Percentiles rank a stretch among this genome's conserved stretches.
Evolutionary conservation across 768 basidiomycete genomes (phyloP).

Genomic region (Russula brevipes): DNA sequence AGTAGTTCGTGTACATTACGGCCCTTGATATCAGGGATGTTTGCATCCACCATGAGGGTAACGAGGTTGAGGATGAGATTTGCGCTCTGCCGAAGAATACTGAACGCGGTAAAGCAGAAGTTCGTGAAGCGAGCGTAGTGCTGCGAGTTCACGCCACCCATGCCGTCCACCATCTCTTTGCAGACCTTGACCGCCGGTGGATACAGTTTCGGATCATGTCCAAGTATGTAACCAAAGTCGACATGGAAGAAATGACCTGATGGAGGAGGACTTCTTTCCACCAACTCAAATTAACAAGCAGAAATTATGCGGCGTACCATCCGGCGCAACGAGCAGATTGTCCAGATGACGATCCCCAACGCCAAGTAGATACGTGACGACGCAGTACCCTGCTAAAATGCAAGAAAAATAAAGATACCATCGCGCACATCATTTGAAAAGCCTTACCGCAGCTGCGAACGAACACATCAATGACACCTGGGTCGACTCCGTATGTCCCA

Average conservation of each 20-base stretch:
- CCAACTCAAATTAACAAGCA: background rate
- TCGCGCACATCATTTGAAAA: background rate
- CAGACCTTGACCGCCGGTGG: constrained; percentile 98
- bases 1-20: constrained; percentile 84
- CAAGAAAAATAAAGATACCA: background rate
- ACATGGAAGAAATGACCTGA: constrained; percentile 96
- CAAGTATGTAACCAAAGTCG: constrained; percentile 97
- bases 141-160: constrained; percentile 96
- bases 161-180: constrained; percentile 99
- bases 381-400: constrained; percentile 86
- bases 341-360: constrained; percentile 97
- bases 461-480: constrained; percentile 91
- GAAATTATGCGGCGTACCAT: constrained; percentile 48
- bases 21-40: constrained; percentile 95
- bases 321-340: constrained; percentile 87
- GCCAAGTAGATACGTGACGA: constrained; percentile 92
- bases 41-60: constrained; percentile 94
- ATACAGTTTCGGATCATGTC: constrained; percentile 95
- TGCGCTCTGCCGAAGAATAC: constrained; percentile 91
- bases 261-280: background rate
- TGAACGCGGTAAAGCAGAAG: constrained; percentile 97
- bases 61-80: constrained; percentile 96
- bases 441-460: constrained; percentile 89
- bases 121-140: constrained; percentile 96
- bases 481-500: constrained; percentile 92